Evolutionary conservation across 441 rosid species (phyloP).

Genomic region (Aleurites moluccanus): DNA sequence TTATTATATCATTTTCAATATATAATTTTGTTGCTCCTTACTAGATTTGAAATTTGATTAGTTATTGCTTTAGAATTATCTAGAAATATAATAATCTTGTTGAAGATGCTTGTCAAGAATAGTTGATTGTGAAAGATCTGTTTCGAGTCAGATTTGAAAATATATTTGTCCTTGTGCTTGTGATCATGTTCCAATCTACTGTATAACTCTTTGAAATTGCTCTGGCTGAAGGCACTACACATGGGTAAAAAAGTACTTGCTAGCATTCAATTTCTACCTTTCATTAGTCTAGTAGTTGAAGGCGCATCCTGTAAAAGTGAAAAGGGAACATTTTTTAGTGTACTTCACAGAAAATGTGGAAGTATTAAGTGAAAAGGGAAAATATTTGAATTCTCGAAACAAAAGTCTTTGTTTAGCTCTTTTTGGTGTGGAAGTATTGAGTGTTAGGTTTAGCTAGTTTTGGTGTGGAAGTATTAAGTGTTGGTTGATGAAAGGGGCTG

Average conservation of each 20-base stretch:
- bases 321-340: neutral
- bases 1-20: neutral
- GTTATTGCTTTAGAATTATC: neutral
- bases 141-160: neutral
- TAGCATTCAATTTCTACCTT: too few relatives aligned
- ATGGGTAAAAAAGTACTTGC: neutral
- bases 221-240: neutral
- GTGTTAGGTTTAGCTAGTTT: neutral
- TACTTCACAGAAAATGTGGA: too few relatives aligned
- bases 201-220: neutral
- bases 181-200: neutral
- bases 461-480: neutral
- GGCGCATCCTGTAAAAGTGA: neutral
- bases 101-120: neutral
- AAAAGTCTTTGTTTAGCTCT: neutral
- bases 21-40: neutral
- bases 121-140: neutral
- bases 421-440: neutral
- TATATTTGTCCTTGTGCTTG: neutral
- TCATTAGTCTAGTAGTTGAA: neutral
- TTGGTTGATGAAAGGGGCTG: constrained; percentile 2
- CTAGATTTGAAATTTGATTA: neutral
- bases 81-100: neutral
- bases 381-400: too few relatives aligned
- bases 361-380: neutral